Percentiles rank a stretch among this genome's conserved stretches.
These are phyloP conservation scores for Ilex asprella DNA, from an alignment of 257 asterid species.

Conservation along the genomic window DNA sequence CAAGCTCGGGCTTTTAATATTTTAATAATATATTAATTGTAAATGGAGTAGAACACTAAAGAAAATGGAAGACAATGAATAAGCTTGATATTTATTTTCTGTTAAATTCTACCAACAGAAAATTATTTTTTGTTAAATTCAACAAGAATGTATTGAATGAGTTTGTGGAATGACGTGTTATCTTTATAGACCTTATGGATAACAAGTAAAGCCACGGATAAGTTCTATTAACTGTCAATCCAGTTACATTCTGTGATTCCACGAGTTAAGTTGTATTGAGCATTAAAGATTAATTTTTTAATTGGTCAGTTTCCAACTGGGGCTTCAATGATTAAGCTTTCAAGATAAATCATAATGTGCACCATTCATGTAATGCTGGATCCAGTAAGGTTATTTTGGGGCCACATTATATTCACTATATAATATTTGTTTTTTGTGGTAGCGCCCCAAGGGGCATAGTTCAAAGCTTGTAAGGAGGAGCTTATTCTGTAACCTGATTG, in stretches of 20 bases:
- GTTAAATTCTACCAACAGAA: no score
- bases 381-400: background rate
- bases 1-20: no score
- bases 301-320: background rate
- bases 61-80: no score
- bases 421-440: constrained; percentile 52
- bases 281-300: background rate
- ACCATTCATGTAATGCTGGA: background rate
- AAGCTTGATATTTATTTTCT: no score
- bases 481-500: constrained; percentile 55
- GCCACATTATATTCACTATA: constrained; percentile 19
- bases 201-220: background rate
- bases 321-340: background rate
- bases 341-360: background rate
- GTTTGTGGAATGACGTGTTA: no score
- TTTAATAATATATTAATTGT: no score
- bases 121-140: no score
- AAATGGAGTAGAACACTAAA: no score
- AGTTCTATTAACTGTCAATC: background rate
- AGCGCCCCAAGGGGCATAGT: constrained; percentile 52
- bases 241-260: background rate
- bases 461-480: constrained; percentile 53
- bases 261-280: no score
- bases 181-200: no score
- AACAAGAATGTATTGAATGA: no score